Percentiles rank a stretch among this genome's conserved stretches.
Conservation (phyloP, 768 basidiomycete species). For the Epithele typhae region DNA sequence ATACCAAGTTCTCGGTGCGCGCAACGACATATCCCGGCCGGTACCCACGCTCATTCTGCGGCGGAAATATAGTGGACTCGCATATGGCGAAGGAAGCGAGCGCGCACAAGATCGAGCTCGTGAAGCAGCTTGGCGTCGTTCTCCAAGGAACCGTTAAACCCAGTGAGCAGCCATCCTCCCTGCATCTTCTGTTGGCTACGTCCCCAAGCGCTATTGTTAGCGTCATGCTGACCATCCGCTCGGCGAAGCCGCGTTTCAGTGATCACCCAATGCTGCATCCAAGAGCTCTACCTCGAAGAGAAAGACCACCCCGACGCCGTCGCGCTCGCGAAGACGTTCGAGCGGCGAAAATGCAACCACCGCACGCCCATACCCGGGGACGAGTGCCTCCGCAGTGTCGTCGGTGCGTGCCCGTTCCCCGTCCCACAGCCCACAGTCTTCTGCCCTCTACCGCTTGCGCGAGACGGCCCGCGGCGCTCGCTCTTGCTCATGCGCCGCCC, state of each 20-base stretch:
- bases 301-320: slow-evolving; percentile 67
- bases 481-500: neutral
- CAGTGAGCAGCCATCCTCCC: slow-evolving; percentile 53
- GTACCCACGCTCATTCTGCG: neutral
- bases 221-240: slow-evolving; percentile 7
- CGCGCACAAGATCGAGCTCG: slow-evolving; percentile 69
- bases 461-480: no score
- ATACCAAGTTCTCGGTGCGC: slow-evolving; percentile 83
- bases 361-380: slow-evolving; percentile 78
- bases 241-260: slow-evolving; percentile 60
- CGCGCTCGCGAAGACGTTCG: slow-evolving; percentile 90
- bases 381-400: slow-evolving; percentile 76
- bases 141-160: slow-evolving; percentile 88
- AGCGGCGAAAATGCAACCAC: slow-evolving; percentile 94
- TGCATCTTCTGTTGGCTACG: neutral
- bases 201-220: no score
- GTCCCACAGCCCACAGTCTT: neutral
- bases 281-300: slow-evolving; percentile 87
- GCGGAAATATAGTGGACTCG: slow-evolving; percentile 71
- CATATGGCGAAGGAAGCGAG: slow-evolving; percentile 72
- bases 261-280: slow-evolving; percentile 98
- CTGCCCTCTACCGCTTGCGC: neutral
- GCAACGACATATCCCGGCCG: slow-evolving; percentile 7
- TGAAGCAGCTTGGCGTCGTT: slow-evolving; percentile 68
- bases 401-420: slow-evolving; percentile 56